Evolutionary conservation across 345 rosid species (phyloP).

Genomic region (Hibiscus syriacus): DNA sequence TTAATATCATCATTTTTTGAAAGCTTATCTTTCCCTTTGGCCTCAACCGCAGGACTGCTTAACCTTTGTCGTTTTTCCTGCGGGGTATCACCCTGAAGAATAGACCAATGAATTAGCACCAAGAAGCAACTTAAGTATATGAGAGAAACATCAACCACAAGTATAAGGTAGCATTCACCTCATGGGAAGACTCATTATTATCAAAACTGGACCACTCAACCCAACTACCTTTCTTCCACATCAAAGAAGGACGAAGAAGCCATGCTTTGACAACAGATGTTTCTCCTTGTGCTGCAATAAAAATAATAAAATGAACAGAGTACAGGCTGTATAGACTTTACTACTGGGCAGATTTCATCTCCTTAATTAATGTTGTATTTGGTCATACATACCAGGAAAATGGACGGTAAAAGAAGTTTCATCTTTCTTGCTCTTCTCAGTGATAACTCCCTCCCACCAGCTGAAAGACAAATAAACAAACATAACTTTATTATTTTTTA

Average conservation of each 20-base stretch:
- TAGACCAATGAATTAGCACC: constrained; percentile 14
- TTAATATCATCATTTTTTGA: constrained; percentile 21
- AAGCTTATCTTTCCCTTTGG: constrained; percentile 44
- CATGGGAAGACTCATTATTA: constrained; percentile 28
- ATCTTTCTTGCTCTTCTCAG: constrained; percentile 77
- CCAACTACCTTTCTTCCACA: constrained; percentile 88
- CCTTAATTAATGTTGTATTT: neutral
- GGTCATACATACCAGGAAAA: constrained; percentile 56
- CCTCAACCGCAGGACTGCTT: constrained; percentile 33
- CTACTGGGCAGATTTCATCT: neutral
- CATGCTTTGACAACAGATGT: constrained; percentile 53
- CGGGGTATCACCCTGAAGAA: constrained; percentile 81
- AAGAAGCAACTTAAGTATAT: neutral
- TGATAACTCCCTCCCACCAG: constrained; percentile 93
- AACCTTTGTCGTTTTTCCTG: constrained; percentile 68
- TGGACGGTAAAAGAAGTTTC: constrained; percentile 53
- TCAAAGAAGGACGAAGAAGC: constrained; percentile 82
- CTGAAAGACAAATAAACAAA: constrained; percentile 30
- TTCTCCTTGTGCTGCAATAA: constrained; percentile 61
- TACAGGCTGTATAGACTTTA: neutral
- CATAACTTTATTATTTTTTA: too few species aligned
- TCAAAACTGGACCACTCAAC: constrained; percentile 59
- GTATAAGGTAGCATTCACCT: constrained; percentile 35
- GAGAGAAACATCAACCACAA: neutral
- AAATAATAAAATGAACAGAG: constrained; percentile 6